Conservation (phyloP, 2,329 filamentous ascomycete genomes). For the Fusarium buxicola region DNA sequence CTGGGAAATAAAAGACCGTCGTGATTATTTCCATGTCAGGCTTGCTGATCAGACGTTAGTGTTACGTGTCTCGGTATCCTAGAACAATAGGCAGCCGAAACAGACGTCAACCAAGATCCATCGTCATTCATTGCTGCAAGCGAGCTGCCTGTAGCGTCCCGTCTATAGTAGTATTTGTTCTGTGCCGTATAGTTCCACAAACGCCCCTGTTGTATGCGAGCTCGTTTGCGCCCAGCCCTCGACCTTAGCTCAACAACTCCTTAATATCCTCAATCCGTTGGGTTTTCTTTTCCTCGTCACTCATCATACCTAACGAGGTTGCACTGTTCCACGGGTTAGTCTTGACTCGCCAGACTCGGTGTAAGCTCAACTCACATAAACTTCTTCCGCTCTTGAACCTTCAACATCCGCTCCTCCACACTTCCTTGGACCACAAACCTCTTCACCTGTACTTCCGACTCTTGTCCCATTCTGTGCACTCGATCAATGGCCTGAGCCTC, state of each 20-base stretch:
- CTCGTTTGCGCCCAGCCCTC: not conserved
- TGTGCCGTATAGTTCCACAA: slow-evolving; percentile 20
- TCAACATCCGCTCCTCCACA: slow-evolving; percentile 95
- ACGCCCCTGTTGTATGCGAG: slow-evolving; percentile 32
- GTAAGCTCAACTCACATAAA: slow-evolving; percentile 76
- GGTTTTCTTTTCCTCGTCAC: slow-evolving; percentile 89
- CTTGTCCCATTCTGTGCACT: slow-evolving; percentile 96
- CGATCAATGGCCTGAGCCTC: slow-evolving; percentile 98
- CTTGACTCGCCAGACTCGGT: not conserved
- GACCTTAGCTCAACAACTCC: slow-evolving; percentile 77
- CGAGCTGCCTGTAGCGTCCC: slow-evolving; percentile 12
- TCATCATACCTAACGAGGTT: slow-evolving; percentile 94
- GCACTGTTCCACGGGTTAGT: slow-evolving; percentile 67
- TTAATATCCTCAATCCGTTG: slow-evolving; percentile 94
- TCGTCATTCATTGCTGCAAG: slow-evolving; percentile 19
- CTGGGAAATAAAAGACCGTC: slow-evolving; percentile 11
- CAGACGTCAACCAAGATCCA: slow-evolving; percentile 19
- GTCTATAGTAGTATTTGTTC: slow-evolving; percentile 17
- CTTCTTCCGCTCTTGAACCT: slow-evolving; percentile 94
- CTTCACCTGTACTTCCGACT: slow-evolving; percentile 84
- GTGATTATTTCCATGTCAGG: slow-evolving; percentile 40
- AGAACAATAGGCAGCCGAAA: slow-evolving; percentile 16
- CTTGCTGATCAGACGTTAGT: slow-evolving; percentile 33
- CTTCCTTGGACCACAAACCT: slow-evolving; percentile 91
- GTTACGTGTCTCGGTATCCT: slow-evolving; percentile 23